These are phyloP conservation scores for Xylariaceae sp. DNA, from an alignment of 2,329 filamentous ascomycete species.

Conservation along the genomic window DNA sequence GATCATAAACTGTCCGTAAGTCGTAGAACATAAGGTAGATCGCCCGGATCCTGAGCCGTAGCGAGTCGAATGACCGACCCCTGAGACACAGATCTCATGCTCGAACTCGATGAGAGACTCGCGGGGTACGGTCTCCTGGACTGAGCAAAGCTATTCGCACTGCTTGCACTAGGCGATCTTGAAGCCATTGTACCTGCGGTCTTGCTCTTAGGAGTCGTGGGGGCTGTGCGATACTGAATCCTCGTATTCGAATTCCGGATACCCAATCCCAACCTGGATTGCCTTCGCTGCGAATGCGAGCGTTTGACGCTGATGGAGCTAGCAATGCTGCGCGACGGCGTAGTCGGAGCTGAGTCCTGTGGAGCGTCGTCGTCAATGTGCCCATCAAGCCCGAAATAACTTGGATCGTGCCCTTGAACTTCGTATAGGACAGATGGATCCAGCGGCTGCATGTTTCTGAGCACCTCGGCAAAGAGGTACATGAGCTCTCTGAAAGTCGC, in stretches of 20 bases:
- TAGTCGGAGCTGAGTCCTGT: conserved; percentile 39
- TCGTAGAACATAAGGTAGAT: conserved; percentile 34
- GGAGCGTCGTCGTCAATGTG: conserved; percentile 40
- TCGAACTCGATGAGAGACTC: conserved; percentile 24
- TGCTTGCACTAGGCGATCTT: conserved; percentile 26
- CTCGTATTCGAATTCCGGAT: conserved; percentile 40
- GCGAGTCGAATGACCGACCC: conserved; percentile 45
- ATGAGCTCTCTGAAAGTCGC: conserved; percentile 73
- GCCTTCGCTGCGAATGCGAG: conserved; percentile 19
- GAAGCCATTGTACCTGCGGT: conserved; percentile 34
- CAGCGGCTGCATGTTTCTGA: conserved; percentile 69
- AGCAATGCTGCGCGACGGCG: conserved; percentile 27
- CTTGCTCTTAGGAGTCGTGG: conserved; percentile 48
- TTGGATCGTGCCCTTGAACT: conserved; percentile 22
- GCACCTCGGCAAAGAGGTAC: conserved; percentile 75
- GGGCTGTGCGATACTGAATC: conserved; percentile 48
- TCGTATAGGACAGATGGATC: conserved; percentile 48
- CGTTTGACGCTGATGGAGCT: conserved; percentile 26
- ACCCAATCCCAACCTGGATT: conserved; percentile 21
- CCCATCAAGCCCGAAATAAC: conserved; percentile 21
- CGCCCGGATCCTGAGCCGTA: conserved; percentile 31
- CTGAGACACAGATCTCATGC: conserved; percentile 19
- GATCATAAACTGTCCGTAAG: conserved; percentile 24
- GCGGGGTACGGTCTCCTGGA: conserved; percentile 37
- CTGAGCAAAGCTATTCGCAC: conserved; percentile 35